phyloP scores from a whole-genome alignment of 192 early-diverging fungal species.

The Coemansia sp. region DNA sequence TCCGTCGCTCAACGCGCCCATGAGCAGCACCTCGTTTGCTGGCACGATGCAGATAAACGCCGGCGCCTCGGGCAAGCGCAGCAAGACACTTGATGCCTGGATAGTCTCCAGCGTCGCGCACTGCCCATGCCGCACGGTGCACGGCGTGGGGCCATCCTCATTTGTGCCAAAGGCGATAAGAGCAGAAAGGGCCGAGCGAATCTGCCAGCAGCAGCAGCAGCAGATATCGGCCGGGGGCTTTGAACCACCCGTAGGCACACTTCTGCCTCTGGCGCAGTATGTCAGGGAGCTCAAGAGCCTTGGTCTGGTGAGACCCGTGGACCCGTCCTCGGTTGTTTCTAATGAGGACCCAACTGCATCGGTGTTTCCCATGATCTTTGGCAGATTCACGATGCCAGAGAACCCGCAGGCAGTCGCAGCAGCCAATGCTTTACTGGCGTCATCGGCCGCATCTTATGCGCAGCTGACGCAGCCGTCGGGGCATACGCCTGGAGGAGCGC shows the following conservation, averaged over 20 bases:
- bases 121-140: constrained; percentile 42
- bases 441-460: constrained; percentile 29
- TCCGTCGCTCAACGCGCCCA: not conserved
- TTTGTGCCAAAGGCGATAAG: constrained; percentile 30
- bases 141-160: constrained; percentile 42
- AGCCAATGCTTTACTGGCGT: constrained; percentile 36
- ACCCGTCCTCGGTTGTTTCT: constrained; percentile 23
- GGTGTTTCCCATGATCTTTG: constrained; percentile 45
- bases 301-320: constrained; percentile 39
- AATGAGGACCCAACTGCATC: constrained; percentile 28
- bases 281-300: constrained; percentile 23
- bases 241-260: constrained; percentile 29
- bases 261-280: constrained; percentile 37
- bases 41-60: not conserved
- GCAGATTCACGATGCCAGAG: constrained; percentile 38
- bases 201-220: too few relatives aligned
- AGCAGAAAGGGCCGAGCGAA: not conserved
- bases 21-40: not conserved
- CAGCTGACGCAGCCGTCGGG: constrained; percentile 19
- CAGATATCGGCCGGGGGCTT: constrained; percentile 1
- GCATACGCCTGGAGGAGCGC: constrained; percentile 20
- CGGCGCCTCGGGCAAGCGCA: not conserved
- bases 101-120: constrained; percentile 44
- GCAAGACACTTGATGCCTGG: constrained; percentile 32
- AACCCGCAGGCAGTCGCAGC: constrained; percentile 33